Percentiles rank a stretch among this genome's conserved stretches.
phyloP scores from a whole-genome alignment of 179 eudicot species.

The Pouteria campechiana region DNA sequence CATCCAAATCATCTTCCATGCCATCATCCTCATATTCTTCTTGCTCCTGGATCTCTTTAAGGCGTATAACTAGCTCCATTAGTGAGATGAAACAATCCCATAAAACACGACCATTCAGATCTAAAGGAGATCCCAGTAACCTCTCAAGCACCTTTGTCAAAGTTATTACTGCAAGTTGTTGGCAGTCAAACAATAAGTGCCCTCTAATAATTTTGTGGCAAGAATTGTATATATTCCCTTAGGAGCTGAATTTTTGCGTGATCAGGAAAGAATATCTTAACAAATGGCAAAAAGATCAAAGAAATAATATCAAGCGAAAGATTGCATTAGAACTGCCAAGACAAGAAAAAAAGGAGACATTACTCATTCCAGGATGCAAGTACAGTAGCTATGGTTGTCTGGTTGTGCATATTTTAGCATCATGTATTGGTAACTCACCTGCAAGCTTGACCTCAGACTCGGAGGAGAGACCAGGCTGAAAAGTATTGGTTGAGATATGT shows the following conservation, averaged over 20 bases:
- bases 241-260: too few relatives aligned
- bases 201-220: too few relatives aligned
- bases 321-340: too few relatives aligned
- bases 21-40: constrained; percentile 24
- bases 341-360: too few relatives aligned
- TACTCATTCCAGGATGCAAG: too few relatives aligned
- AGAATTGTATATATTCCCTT: too few relatives aligned
- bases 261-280: too few relatives aligned
- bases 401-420: too few relatives aligned
- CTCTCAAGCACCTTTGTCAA: constrained; percentile 52
- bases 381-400: too few relatives aligned
- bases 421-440: too few relatives aligned
- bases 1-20: constrained; percentile 29
- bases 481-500: constrained; percentile 27
- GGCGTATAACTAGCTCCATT: constrained; percentile 38
- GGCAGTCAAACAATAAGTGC: neutral
- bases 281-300: too few relatives aligned
- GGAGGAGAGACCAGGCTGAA: constrained; percentile 22
- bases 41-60: constrained; percentile 43
- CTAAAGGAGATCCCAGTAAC: constrained; percentile 27
- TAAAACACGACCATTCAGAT: constrained; percentile 18
- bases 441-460: constrained; percentile 57
- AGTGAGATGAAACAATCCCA: constrained; percentile 46
- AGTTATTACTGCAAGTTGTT: constrained; percentile 33
- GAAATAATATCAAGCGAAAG: too few relatives aligned